Base-by-base conservation (phyloP, 1,284 basidiomycete genomes). In the Ceratobasidium theobromae region DNA sequence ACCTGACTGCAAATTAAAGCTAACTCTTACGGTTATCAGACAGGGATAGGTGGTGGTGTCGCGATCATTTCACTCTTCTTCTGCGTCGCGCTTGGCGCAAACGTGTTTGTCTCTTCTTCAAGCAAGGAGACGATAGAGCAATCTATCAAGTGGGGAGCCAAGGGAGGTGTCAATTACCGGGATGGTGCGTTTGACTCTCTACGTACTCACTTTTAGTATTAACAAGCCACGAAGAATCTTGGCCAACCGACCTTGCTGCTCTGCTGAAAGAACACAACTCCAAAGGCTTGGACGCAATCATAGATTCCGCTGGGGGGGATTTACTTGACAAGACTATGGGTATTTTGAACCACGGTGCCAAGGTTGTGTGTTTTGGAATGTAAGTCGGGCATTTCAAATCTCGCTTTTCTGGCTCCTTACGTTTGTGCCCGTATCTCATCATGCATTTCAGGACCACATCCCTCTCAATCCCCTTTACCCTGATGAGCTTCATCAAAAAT, bases 41-140 rank as follows among this genome's bases (percentile, higher is more conserved):
- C 70, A 2, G 71, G 69, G 53, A 74, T 77, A 12, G 77, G 76
- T 3, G 79, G 92, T 11, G 92, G 93, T 4, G 93, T 95, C 28
- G 92, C 92, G 0, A 78, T 95, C 23, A 73, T 85, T 38, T 87
- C 90, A 0, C 75, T 94, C 57, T 91, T 94, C 73, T 77, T 94
- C 23, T 89, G 87, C 72, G 73, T 93, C 0, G 91, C 89, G 0
- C 83, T 82, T 70, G 89, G 91, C 6, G 91, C 89, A 0, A 84
- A 84, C 49, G 91, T 93, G 9, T 94, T 86, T 74, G 91, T 94
- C n/a, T 91, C 91, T 0, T 91, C 88, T 67, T 84, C 89, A 0
- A 84, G 75, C 43, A 77, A 82, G 21, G 83, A 84, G 1, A 95
- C 95, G 77, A 84, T 95, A 58, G 74, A 79, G 35, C 83, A 82